These are phyloP conservation scores for Saccharum hybrid DNA, from an alignment of 202 grass and related monocot species.

Conservation along the genomic window DNA sequence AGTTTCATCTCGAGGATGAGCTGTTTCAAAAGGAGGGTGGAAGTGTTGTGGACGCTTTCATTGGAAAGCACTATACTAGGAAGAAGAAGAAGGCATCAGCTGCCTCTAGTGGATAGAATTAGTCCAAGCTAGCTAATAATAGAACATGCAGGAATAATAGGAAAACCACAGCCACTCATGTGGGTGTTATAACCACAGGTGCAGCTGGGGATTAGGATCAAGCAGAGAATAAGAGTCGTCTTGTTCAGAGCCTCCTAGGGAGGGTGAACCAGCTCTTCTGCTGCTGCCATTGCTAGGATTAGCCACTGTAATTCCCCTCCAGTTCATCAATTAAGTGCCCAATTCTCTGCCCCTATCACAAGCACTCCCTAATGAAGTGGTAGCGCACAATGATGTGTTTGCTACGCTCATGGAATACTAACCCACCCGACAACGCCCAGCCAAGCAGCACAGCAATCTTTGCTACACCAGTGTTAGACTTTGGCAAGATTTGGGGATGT, in stretches of 20 bases:
- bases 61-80: background rate
- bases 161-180: no score
- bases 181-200: no score
- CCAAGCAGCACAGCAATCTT: background rate
- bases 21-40: background rate
- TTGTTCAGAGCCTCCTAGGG: no score
- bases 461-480: background rate
- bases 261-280: no score
- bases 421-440: background rate
- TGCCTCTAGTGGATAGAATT: no score
- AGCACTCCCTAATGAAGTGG: background rate
- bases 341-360: background rate
- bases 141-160: no score
- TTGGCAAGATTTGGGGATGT: background rate
- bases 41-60: background rate
- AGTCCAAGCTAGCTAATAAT: no score
- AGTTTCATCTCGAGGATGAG: background rate
- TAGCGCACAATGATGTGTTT: background rate
- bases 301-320: no score
- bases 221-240: no score
- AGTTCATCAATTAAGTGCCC: no score
- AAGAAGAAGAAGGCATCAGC: background rate
- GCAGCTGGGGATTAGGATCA: no score
- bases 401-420: background rate
- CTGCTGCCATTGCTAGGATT: no score